Evolutionary conservation across 352 stramenopile species (phyloP), one percentile per base, ranked within the genome.

Genomic region (Phytophthora pluvialis): DNA sequence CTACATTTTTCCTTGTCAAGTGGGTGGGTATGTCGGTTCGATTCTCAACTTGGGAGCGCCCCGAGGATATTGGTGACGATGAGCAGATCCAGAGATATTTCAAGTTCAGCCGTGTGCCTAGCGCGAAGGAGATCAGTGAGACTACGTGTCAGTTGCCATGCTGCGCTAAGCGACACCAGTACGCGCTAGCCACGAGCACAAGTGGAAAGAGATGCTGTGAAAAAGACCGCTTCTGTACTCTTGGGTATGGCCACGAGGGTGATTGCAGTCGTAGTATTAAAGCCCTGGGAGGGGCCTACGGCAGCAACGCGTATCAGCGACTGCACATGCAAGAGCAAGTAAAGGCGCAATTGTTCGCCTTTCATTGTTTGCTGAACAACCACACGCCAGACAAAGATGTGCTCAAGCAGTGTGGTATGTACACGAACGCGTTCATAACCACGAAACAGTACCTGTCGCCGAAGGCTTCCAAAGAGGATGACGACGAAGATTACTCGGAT

Each of bases 71-170:
- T 60, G 88, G 89, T 16, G 89, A 95, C 21, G 87, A 95, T 61
- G 87, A 93, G 45, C 86, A 95, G 39, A 93, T 97, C 42, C 86
- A 95, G 60, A 77, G 89, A 5, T 97, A 97, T 59, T 95, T 95
- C 75, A 95, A 94, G 67, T 88, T 93, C 44, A 95, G 83, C 32
- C 87, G 87, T 12, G 70, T 95, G 18, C 89, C 89, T 6, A 95
- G 79, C 29, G 73, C 81, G 4, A 95, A 95, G 56, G 89, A 97
- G 39, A 88, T 97, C 35, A 42, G 73, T 28, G 83, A 93, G 47
- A 91, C 83, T 8, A 95, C 88, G 4, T 97, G 89, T 28, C 89
- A 97, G 45, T 55, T 95, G 10, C 87, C 88, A 5, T 97, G 89
- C 64, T 97, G 89, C 38, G 84, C 84, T 26, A 88, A 92, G 35